phyloP scores from a whole-genome alignment of 2,329 filamentous ascomycete genomes.

The Epichloe aotearoae region DNA sequence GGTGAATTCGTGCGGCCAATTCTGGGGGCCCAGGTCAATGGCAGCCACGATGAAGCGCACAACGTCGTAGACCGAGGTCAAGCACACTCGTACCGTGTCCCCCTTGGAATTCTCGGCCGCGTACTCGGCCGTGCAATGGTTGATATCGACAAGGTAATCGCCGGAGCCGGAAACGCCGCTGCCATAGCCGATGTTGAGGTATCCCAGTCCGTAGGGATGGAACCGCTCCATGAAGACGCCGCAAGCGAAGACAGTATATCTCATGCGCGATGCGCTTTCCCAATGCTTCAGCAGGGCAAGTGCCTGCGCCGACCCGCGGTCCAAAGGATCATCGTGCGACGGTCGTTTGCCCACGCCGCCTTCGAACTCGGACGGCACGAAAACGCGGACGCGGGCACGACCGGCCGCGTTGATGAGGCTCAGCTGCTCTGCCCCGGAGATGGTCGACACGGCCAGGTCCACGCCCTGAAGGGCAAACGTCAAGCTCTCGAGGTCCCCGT shows the following conservation, averaged over 20 bases:
- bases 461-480: constrained; percentile 56
- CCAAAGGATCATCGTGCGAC: constrained; percentile 39
- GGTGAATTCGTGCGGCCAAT: constrained; percentile 56
- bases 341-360: constrained; percentile 44
- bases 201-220: constrained; percentile 49
- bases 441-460: constrained; percentile 63
- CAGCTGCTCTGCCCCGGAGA: constrained; percentile 52
- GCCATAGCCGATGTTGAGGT: constrained; percentile 44
- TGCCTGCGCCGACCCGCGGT: constrained; percentile 45
- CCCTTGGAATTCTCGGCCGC: constrained; percentile 40
- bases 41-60: constrained; percentile 59
- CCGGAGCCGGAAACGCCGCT: constrained; percentile 43
- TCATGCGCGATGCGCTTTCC: constrained; percentile 38
- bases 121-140: constrained; percentile 43
- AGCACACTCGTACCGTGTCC: constrained; percentile 40
- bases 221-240: constrained; percentile 68
- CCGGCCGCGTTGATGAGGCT: constrained; percentile 61
- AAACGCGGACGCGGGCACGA: constrained; percentile 48
- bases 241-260: constrained; percentile 59
- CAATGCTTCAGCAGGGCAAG: constrained; percentile 43
- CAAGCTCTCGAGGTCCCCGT: constrained; percentile 43
- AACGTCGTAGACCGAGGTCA: constrained; percentile 59
- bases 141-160: constrained; percentile 53
- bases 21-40: constrained; percentile 41
- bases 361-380: constrained; percentile 67